Evolutionary conservation across 1,284 basidiomycete species (phyloP).

Genomic region (Ustanciosporium gigantosporum): DNA sequence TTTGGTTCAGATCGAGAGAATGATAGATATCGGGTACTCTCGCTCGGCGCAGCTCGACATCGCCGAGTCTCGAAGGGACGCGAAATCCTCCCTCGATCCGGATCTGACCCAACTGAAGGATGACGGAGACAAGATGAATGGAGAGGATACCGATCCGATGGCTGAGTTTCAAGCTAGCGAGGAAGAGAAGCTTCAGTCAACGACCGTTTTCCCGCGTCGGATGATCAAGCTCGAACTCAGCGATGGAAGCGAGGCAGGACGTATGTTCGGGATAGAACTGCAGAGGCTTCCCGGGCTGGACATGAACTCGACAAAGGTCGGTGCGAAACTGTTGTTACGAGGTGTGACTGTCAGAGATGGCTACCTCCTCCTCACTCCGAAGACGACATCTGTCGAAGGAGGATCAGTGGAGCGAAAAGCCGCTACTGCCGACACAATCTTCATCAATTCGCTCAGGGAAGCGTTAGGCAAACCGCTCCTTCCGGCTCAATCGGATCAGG

Average conservation of each 20-base stretch:
- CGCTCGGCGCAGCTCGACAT: conserved; percentile 29
- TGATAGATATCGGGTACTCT: conserved; percentile 36
- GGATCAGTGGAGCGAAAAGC: conserved; percentile 13
- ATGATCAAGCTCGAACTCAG: conserved; percentile 80
- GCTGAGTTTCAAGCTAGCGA: conserved; percentile 39
- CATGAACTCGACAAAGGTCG: conserved; percentile 32
- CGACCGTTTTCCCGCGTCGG: conserved; percentile 94
- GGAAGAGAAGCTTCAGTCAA: conserved; percentile 63
- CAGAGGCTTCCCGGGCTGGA: conserved; percentile 18
- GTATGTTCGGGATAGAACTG: conserved; percentile 64
- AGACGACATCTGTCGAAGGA: conserved; percentile 16
- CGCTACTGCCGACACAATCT: conserved; percentile 6
- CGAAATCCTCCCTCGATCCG: background rate
- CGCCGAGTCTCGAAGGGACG: conserved; percentile 27
- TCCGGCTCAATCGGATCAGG: no score
- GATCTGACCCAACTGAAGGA: background rate
- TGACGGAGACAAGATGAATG: background rate
- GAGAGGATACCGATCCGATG: conserved; percentile 13
- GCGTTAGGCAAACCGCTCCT: conserved; percentile 13
- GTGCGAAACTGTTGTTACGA: conserved; percentile 27
- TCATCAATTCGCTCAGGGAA: conserved; percentile 15
- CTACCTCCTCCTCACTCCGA: conserved; percentile 14
- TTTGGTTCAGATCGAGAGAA: conserved; percentile 26
- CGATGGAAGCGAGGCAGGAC: conserved; percentile 78
- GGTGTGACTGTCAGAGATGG: conserved; percentile 12